Conservation (phyloP, 305 asterid genomes). For the Coffea humblotiana region DNA sequence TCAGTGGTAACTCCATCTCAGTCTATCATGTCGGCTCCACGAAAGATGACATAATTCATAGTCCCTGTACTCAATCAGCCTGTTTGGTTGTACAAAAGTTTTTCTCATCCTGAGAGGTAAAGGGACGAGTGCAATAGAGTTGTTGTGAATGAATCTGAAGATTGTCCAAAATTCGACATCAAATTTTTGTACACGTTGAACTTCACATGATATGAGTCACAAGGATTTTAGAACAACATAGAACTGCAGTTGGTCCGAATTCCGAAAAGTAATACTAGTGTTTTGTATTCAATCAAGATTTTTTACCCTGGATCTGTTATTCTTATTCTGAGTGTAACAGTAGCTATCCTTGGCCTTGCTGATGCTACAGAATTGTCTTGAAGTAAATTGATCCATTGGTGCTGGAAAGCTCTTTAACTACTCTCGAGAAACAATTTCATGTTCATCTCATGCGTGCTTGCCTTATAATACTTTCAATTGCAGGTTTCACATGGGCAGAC, state of each 20-base stretch:
- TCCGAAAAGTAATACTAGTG: too few relatives aligned
- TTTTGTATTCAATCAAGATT: not conserved
- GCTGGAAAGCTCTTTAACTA: not conserved
- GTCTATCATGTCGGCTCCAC: too few relatives aligned
- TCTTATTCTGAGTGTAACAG: not conserved
- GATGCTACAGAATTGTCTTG: not conserved
- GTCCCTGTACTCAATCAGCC: not conserved
- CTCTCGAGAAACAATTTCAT: not conserved
- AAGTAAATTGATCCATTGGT: not conserved
- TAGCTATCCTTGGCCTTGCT: not conserved
- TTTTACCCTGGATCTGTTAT: not conserved
- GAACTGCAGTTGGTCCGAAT: not conserved
- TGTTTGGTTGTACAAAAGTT: not conserved
- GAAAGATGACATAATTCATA: too few relatives aligned
- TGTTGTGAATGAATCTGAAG: not conserved
- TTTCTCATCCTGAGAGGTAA: not conserved
- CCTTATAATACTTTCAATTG: not conserved
- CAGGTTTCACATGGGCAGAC: conserved; percentile 98
- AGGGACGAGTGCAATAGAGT: not conserved
- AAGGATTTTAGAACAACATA: not conserved
- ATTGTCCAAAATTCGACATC: not conserved
- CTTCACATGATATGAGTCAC: not conserved
- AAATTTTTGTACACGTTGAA: not conserved
- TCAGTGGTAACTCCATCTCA: too few relatives aligned
- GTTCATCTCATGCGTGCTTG: not conserved